Percentiles rank a stretch among this genome's conserved stretches.
These are phyloP conservation scores for Cadophora sp. DNA, from an alignment of 2,329 filamentous ascomycete genomes.

Conservation along the genomic window DNA sequence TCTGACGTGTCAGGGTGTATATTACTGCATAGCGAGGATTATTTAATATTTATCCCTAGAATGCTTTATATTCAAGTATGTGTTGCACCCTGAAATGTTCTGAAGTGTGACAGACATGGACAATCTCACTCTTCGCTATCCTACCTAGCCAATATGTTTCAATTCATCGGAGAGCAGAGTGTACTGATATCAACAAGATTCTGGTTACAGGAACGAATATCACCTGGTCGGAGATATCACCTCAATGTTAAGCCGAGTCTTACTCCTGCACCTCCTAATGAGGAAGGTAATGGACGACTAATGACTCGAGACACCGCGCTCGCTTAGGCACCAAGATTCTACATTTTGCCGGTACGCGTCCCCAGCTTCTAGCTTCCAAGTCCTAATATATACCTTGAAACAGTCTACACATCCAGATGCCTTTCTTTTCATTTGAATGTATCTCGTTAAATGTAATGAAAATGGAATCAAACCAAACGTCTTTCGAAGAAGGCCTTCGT, in stretches of 20 bases:
- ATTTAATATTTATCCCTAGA: not conserved
- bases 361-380: not conserved
- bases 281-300: not conserved
- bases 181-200: too few species aligned
- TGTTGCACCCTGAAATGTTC: not conserved
- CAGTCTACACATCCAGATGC: not conserved
- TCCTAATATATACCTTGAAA: not conserved
- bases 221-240: not conserved
- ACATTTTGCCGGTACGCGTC: not conserved
- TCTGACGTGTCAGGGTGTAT: not conserved
- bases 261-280: not conserved
- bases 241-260: not conserved
- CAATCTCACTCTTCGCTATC: too few species aligned
- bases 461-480: not conserved
- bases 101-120: not conserved
- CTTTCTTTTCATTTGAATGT: not conserved
- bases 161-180: too few species aligned
- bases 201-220: too few species aligned
- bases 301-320: not conserved
- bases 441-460: not conserved
- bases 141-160: too few species aligned
- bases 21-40: slow-evolving; percentile 1
- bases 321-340: not conserved
- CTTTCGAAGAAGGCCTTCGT: slow-evolving; percentile 6
- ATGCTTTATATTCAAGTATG: not conserved